These are phyloP conservation scores for Lactuca sativa DNA, from an alignment of 129 eudicot species.

Conservation along the genomic window DNA sequence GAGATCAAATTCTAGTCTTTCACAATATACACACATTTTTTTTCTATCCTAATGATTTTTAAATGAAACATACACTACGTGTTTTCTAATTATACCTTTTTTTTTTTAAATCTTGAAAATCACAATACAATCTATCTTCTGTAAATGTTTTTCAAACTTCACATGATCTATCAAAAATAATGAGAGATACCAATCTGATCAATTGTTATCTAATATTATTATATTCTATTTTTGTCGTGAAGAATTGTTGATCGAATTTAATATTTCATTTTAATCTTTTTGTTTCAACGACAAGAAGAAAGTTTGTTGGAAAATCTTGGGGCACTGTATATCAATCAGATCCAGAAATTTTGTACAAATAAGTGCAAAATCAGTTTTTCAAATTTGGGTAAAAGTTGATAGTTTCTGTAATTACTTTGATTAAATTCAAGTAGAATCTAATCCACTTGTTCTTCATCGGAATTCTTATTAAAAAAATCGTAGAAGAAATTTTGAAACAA, in stretches of 20 bases:
- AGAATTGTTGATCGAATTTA: background rate
- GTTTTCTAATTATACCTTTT: background rate
- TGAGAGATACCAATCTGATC: too few relatives aligned
- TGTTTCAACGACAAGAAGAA: background rate
- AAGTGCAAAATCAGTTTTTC: background rate
- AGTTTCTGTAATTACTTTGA: background rate
- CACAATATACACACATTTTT: too few relatives aligned
- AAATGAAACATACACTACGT: background rate
- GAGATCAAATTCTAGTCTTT: too few relatives aligned
- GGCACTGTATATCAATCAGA: background rate
- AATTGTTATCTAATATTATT: too few relatives aligned
- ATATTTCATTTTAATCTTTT: background rate
- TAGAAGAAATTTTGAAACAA: constrained; percentile 2
- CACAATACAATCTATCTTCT: background rate
- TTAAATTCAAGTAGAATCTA: constrained; percentile 6
- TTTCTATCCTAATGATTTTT: background rate
- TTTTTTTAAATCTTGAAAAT: background rate
- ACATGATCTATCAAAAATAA: background rate
- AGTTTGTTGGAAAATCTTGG: background rate
- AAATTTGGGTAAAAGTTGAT: background rate
- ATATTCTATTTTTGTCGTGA: background rate
- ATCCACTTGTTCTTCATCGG: constrained; percentile 11
- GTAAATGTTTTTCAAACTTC: background rate
- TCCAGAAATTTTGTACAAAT: background rate
- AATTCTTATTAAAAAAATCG: constrained; percentile 27